These are phyloP conservation scores for Malus fusca DNA, from an alignment of 306 rosid species.

Conservation along the genomic window DNA sequence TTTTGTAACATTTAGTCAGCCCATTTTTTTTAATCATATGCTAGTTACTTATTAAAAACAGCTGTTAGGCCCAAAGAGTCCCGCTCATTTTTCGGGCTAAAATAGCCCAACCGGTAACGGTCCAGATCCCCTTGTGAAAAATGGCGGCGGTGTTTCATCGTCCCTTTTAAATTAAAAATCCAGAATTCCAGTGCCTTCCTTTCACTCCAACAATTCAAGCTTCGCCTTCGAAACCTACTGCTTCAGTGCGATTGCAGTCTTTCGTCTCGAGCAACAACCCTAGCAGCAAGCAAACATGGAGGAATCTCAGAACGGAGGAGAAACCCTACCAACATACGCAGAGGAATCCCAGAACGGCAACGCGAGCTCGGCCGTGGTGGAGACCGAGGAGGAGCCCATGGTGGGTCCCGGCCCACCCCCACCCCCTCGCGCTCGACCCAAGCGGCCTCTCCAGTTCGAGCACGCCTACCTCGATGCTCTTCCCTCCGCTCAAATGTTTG, in stretches of 20 bases:
- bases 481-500: conserved; percentile 83
- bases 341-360: conserved; percentile 27
- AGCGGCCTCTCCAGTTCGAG: conserved; percentile 97
- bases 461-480: conserved; percentile 83
- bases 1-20: no score
- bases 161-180: neutral
- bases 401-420: conserved; percentile 88
- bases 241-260: neutral
- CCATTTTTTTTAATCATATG: no score
- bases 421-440: conserved; percentile 65
- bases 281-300: conserved; percentile 3
- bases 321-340: neutral
- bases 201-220: neutral
- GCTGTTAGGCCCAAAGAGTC: no score
- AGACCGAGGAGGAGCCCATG: conserved; percentile 37
- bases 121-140: no score
- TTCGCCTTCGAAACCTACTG: neutral
- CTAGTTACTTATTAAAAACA: no score
- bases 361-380: conserved; percentile 11
- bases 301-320: neutral
- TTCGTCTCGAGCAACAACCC: neutral
- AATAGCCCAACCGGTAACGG: no score
- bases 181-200: neutral
- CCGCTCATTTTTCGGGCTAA: no score
- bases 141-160: neutral